A percentile compares a stretch with the other conserved stretches of the same genome.
Evolutionary conservation across 441 rosid genomes (phyloP).

Genomic region (Erysimum cheiri): DNA sequence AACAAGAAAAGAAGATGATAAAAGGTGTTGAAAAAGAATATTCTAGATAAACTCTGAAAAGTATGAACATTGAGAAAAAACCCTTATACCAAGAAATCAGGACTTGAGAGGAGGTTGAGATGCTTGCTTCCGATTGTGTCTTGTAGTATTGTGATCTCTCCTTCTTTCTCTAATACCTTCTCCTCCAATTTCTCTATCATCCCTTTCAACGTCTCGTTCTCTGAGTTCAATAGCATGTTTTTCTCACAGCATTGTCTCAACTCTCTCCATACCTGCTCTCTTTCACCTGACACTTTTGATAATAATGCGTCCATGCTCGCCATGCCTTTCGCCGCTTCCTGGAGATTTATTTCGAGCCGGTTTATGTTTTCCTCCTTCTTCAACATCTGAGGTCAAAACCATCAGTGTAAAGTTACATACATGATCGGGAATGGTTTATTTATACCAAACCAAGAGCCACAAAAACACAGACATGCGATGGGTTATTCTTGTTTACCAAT

Average conservation of each 20-base stretch:
- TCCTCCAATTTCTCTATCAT: conserved; percentile 78
- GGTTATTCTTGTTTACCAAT: conserved; percentile 5
- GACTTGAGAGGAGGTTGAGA: conserved; percentile 67
- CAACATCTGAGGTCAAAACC: conserved; percentile 54
- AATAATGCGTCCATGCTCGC: conserved; percentile 56
- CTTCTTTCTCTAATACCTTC: conserved; percentile 86
- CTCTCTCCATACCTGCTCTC: conserved; percentile 89
- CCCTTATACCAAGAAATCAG: conserved; percentile 46
- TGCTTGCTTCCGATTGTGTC: conserved; percentile 66
- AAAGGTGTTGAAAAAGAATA: background rate
- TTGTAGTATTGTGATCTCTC: conserved; percentile 88
- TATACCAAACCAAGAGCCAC: background rate
- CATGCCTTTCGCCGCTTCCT: conserved; percentile 70
- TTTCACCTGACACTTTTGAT: conserved; percentile 76
- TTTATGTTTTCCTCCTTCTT: conserved; percentile 75
- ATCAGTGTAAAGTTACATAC: background rate
- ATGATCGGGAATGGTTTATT: background rate
- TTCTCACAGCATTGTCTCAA: conserved; percentile 76
- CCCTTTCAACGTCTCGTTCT: conserved; percentile 66
- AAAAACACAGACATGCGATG: conserved; percentile 6
- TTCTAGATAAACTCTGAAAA: background rate
- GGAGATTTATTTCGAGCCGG: conserved; percentile 60
- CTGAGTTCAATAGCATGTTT: conserved; percentile 83
- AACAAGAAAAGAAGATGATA: background rate
- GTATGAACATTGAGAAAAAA: background rate